These are phyloP conservation scores for Pistacia vera DNA, from an alignment of 345 rosid genomes.

Conservation along the genomic window DNA sequence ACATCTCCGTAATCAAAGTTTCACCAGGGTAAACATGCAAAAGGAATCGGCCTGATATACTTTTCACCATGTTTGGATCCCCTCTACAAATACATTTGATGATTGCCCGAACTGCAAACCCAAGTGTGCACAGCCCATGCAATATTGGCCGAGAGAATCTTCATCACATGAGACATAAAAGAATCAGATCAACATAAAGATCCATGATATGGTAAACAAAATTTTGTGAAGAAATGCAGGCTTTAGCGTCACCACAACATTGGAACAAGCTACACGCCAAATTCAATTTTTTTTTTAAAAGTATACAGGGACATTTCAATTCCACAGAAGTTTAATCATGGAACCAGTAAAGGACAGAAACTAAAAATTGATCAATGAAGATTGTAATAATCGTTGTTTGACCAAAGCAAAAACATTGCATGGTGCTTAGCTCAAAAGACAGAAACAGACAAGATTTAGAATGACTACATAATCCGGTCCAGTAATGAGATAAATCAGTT, in stretches of 20 bases:
- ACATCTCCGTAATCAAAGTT: slow-evolving; percentile 79
- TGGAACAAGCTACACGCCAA: neutral
- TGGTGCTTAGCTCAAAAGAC: neutral
- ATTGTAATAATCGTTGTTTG: neutral
- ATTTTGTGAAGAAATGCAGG: neutral
- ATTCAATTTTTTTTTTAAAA: neutral
- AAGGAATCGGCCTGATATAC: slow-evolving; percentile 73
- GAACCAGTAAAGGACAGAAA: neutral
- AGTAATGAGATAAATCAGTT: neutral
- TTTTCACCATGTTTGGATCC: slow-evolving; percentile 57
- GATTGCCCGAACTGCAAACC: slow-evolving; percentile 79
- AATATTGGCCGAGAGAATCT: slow-evolving; percentile 84
- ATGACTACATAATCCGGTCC: neutral
- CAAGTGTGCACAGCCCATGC: slow-evolving; percentile 89
- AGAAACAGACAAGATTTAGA: neutral
- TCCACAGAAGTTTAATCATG: neutral
- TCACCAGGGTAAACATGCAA: slow-evolving; percentile 85
- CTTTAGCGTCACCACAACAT: neutral
- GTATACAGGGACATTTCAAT: neutral
- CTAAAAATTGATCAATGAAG: neutral
- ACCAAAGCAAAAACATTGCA: neutral
- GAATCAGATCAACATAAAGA: slow-evolving; percentile 21
- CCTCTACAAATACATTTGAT: slow-evolving; percentile 80
- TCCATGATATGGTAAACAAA: neutral
- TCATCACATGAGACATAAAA: slow-evolving; percentile 13